Percentiles rank a stretch among this genome's conserved stretches.
These are phyloP conservation scores for Komagataella kurtzmanii DNA, from an alignment of 805 yeast species.

Conservation along the genomic window DNA sequence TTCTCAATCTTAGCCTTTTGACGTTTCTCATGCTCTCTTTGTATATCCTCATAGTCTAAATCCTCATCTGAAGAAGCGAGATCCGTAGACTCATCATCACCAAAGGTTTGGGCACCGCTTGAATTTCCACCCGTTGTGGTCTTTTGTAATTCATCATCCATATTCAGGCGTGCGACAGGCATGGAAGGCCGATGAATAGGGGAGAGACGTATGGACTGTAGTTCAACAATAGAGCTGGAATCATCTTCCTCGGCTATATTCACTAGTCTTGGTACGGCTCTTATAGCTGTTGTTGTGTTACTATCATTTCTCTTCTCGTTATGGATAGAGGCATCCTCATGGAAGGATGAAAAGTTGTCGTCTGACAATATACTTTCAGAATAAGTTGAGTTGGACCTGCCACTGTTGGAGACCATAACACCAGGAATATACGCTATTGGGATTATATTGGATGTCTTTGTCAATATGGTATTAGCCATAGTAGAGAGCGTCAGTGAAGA, in stretches of 20 bases:
- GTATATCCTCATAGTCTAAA: slow-evolving; percentile 1
- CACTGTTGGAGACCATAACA: slow-evolving; percentile 51
- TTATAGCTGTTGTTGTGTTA: slow-evolving; percentile 58
- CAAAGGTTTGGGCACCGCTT: not conserved
- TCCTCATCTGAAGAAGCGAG: slow-evolving; percentile 2
- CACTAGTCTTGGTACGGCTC: slow-evolving; percentile 65
- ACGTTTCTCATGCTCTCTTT: not conserved
- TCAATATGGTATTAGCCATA: slow-evolving; percentile 49
- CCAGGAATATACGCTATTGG: slow-evolving; percentile 95
- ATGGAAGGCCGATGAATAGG: not conserved
- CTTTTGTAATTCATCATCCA: not conserved
- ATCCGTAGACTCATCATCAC: slow-evolving; percentile 1
- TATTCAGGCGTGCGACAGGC: not conserved
- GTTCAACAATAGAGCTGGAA: not conserved
- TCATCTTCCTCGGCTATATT: slow-evolving; percentile 18
- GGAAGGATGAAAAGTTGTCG: slow-evolving; percentile 27
- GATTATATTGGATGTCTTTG: slow-evolving; percentile 76
- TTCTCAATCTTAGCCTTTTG: not conserved
- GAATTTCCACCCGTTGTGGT: not conserved
- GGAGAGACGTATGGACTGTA: not conserved
- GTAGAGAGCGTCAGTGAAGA: slow-evolving; percentile 17
- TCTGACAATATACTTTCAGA: slow-evolving; percentile 11
- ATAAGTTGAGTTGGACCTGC: slow-evolving; percentile 31
- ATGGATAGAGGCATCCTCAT: slow-evolving; percentile 31
- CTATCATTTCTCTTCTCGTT: slow-evolving; percentile 23